Conservation (phyloP, 305 asterid genomes). For the Fraxinus albicans region DNA sequence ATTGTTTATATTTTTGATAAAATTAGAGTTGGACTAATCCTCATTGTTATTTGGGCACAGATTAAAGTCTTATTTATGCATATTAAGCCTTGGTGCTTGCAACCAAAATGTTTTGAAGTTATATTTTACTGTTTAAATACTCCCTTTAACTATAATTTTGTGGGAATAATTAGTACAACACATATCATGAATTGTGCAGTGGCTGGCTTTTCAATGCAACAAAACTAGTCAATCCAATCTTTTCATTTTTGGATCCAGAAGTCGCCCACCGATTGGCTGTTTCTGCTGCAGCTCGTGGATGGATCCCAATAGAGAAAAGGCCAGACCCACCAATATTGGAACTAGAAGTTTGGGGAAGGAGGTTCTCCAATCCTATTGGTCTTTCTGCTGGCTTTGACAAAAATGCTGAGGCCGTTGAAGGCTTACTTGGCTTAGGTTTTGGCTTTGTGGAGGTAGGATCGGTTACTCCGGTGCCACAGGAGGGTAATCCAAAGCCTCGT, state of each 20-base stretch:
- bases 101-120: background rate
- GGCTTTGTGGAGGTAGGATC: slow-evolving; percentile 99
- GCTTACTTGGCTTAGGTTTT: slow-evolving; percentile 90
- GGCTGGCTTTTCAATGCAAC: slow-evolving; percentile 97
- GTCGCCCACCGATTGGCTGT: slow-evolving; percentile 90
- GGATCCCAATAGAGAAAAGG: slow-evolving; percentile 96
- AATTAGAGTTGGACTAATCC: background rate
- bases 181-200: slow-evolving; percentile 49
- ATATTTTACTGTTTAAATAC: background rate
- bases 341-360: slow-evolving; percentile 89
- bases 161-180: slow-evolving; percentile 5
- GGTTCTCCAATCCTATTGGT: slow-evolving; percentile 96
- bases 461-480: slow-evolving; percentile 97
- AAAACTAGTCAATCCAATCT: slow-evolving; percentile 89
- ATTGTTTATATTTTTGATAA: background rate
- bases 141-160: background rate
- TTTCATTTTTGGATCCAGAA: slow-evolving; percentile 90
- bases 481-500: slow-evolving; percentile 98
- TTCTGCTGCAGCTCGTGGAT: slow-evolving; percentile 96
- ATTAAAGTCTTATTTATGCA: background rate
- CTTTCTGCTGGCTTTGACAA: slow-evolving; percentile 95
- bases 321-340: slow-evolving; percentile 71
- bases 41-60: background rate
- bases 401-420: slow-evolving; percentile 96
- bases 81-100: background rate